Evolutionary conservation across 2,329 filamentous ascomycete species (phyloP).

Genomic region (Neocatenulostroma microsporum): DNA sequence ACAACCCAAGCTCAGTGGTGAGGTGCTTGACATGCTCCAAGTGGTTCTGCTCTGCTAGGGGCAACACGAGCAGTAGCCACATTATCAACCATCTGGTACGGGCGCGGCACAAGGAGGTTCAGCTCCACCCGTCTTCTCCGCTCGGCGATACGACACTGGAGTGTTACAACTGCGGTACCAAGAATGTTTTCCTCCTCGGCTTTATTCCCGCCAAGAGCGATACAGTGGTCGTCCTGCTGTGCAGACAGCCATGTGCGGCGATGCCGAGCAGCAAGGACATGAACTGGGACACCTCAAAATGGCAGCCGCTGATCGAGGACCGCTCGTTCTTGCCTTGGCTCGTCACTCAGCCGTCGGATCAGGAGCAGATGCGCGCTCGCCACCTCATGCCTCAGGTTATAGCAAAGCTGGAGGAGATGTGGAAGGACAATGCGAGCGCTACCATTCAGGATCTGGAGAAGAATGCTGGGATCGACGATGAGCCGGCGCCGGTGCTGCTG

Average conservation of each 20-base stretch:
- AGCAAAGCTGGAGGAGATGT: constrained; percentile 92
- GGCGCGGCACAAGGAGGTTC: constrained; percentile 96
- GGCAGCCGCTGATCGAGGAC: constrained; percentile 96
- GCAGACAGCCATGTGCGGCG: constrained; percentile 90
- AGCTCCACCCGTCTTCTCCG: constrained; percentile 85
- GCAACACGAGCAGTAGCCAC: constrained; percentile 92
- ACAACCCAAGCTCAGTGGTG: constrained; percentile 89
- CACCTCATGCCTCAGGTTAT: constrained; percentile 93
- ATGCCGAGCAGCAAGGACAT: constrained; percentile 97
- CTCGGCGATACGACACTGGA: constrained; percentile 94
- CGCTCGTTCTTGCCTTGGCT: constrained; percentile 93
- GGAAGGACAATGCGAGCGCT: constrained; percentile 88
- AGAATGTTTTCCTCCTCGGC: constrained; percentile 94
- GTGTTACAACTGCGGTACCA: constrained; percentile 99
- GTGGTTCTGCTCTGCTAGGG: constrained; percentile 97
- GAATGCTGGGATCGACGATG: constrained; percentile 83
- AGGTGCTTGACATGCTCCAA: constrained; percentile 94
- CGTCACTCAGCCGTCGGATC: constrained; percentile 78
- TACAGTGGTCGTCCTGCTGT: constrained; percentile 92
- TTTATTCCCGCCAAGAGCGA: constrained; percentile 99
- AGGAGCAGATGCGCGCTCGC: constrained; percentile 89
- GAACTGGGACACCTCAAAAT: constrained; percentile 98
- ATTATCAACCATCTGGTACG: constrained; percentile 98
- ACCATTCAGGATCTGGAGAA: constrained; percentile 90
- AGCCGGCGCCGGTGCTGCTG: constrained; percentile 82